Evolutionary conservation across 352 stramenopile species (phyloP), one percentile per base, ranked within the genome.

Genomic region (Albugo candida): DNA sequence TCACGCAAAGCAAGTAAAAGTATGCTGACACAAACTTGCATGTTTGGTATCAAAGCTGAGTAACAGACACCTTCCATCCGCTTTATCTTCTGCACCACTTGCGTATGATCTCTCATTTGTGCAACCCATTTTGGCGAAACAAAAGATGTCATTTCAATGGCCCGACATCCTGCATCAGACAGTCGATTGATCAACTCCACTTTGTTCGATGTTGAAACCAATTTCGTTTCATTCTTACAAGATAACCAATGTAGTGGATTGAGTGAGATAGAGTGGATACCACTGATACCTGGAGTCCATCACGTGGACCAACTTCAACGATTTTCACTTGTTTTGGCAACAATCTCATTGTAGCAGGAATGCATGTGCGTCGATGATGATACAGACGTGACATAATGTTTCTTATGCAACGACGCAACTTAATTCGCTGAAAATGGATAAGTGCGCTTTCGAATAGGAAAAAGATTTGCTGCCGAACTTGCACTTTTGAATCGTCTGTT

Each of bases 51-150:
- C 12, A 98, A 66, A 36, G 93, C 84, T 0, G 82, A 72, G 49
- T 96, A 96, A 27, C 59, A 85, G 2, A 95, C 78, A 16, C 76
- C 72, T 17, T 61, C 48, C 36, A 80, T 77, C 40, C 72, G 70
- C 16, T 65, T 49, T 47, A 98, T 93, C 18, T 59, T 42, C 41
- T 76, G 71, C 46, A 97, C 55, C 2, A 98, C 83, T 36, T 96
- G 57, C 2, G 59, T 21, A 46, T 93, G 89, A 55, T 97, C 87
- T 11, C 68, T 84, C 93, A 98, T 98, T 65, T 96, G 86, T 11
- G 93, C 93, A 14, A 98, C 86, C 89, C 92, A 98, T 60, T 97
- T 97, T 16, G 89, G 85, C 8, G 91, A 97, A 13, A 98, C 93
- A 53, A 98, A 98, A 12, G 84, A 77, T 41, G 87, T 96, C 5